Base-by-base conservation (phyloP, 176 grass and related monocot species). In the Echinochloa phyllopogon region DNA sequence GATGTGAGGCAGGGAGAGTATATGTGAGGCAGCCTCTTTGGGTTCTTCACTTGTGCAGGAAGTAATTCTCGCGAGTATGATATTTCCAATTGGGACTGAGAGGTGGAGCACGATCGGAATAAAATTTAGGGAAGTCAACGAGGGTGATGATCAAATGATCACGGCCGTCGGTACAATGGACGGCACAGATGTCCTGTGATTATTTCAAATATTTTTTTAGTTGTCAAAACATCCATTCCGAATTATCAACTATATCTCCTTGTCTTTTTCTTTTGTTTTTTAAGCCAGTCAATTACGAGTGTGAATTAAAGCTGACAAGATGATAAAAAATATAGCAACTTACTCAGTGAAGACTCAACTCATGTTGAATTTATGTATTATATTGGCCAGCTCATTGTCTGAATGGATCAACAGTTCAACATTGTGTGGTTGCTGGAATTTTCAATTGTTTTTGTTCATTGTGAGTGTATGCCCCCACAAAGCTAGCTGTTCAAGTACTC, bases 51-150 rank as follows among this genome's bases (percentile, higher is more conserved):
- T 79, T 83, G 84, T 83, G 50, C 84, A 52, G 59, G 83, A 90
- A 87, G 79, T 41, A 65, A 90, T 87, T 69, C 72, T 57, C 15
- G 53, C 0, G 72, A 77, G 39, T 86, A 86, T 71, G 33, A 49
- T 86, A 86, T 67, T 67, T 65, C 78, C 56, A 15, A n/a, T 48
- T 64, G 39, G 38, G 16, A 65, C 73, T 6, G 73, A 83, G 88
- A 90, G 88, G 88, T 29, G 41, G 84, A 87, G 74, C 84, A 90
- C 84, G 61, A 90, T 73, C 16, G 50, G 67, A 90, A 83, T 75
- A 90, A 43, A 79, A 79, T 52, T 69, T 79, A 53, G 41, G 1
- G 38, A 68, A 84, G 84, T 90, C 89, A 90, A 79, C 79, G 16
- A 79, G 47, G 27, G 0, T 20, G 74, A 2, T 75, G 47, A n/a